phyloP scores from a whole-genome alignment of 1,139 yeast species.

The Chernovozyma aurita region DNA sequence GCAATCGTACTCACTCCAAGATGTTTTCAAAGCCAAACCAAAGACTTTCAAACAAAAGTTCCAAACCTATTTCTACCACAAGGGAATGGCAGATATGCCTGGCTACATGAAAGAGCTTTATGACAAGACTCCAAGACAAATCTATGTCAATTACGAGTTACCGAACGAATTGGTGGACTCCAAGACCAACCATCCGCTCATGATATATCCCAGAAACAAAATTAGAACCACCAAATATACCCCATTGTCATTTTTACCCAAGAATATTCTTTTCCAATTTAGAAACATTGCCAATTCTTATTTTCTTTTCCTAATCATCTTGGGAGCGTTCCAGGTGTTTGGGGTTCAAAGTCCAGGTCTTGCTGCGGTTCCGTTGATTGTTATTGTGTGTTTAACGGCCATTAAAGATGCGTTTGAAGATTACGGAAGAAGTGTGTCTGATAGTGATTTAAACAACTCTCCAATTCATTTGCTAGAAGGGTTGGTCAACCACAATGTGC shows the following conservation, averaged over 20 bases:
- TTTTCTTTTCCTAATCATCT: slow-evolving; percentile 73
- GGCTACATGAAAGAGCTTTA: slow-evolving; percentile 32
- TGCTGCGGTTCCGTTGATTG: slow-evolving; percentile 91
- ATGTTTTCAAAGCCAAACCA: slow-evolving; percentile 24
- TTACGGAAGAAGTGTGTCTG: slow-evolving; percentile 75
- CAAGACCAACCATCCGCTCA: slow-evolving; percentile 53
- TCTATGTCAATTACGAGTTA: slow-evolving; percentile 34
- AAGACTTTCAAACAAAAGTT: slow-evolving; percentile 29
- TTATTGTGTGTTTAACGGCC: slow-evolving; percentile 84
- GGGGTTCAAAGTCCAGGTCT: slow-evolving; percentile 90
- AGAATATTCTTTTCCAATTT: slow-evolving; percentile 75
- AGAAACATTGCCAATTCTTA: slow-evolving; percentile 86
- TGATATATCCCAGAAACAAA: slow-evolving; percentile 74
- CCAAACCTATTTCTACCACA: slow-evolving; percentile 24
- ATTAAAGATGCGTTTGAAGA: slow-evolving; percentile 93
- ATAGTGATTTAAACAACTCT: slow-evolving; percentile 82
- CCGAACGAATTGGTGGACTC: slow-evolving; percentile 27
- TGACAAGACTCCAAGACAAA: slow-evolving; percentile 29
- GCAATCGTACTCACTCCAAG: slow-evolving; percentile 11
- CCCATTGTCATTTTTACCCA: slow-evolving; percentile 82
- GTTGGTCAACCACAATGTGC: slow-evolving; percentile 69
- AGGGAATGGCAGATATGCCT: slow-evolving; percentile 33
- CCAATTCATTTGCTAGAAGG: slow-evolving; percentile 75
- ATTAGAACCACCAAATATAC: slow-evolving; percentile 96
- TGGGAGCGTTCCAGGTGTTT: slow-evolving; percentile 85